Conservation (phyloP, 2,329 filamentous ascomycete genomes). For the Arthrobotrys entomopaga region DNA sequence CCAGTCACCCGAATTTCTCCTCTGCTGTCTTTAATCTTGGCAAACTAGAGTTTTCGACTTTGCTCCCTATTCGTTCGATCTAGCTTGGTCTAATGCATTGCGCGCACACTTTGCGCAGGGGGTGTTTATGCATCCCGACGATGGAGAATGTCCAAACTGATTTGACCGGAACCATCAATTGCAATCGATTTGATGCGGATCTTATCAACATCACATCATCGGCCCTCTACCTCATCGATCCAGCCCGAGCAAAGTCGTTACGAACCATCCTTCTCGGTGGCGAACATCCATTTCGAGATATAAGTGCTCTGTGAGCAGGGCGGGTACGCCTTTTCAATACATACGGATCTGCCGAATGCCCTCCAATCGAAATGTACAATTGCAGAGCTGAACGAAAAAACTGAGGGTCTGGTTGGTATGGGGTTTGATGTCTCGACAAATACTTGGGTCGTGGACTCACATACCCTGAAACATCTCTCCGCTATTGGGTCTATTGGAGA, state of each 20-base stretch:
- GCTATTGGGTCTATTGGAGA: slow-evolving; percentile 8
- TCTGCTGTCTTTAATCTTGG: slow-evolving; percentile 2
- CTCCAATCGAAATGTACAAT: slow-evolving; percentile 12
- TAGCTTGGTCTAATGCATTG: slow-evolving; percentile 1
- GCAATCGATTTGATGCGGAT: slow-evolving; percentile 62
- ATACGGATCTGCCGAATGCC: slow-evolving; percentile 12
- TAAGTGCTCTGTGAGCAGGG: neutral
- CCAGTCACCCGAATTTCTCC: neutral
- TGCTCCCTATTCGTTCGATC: slow-evolving; percentile 4
- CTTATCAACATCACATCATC: slow-evolving; percentile 65
- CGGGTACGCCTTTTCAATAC: slow-evolving; percentile 9
- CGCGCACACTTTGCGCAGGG: slow-evolving; percentile 4
- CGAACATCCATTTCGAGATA: neutral
- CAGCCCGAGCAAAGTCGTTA: slow-evolving; percentile 56
- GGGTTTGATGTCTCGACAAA: neutral
- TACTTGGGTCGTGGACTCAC: neutral
- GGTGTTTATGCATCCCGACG: slow-evolving; percentile 14
- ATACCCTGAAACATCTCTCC: neutral
- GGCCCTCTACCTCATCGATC: slow-evolving; percentile 62
- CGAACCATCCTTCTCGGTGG: neutral
- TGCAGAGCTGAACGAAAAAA: neutral
- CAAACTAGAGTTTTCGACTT: neutral
- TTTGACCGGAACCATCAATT: slow-evolving; percentile 59
- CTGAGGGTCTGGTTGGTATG: neutral
- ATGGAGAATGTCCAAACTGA: slow-evolving; percentile 58